Evolutionary conservation across 2,329 filamentous ascomycete genomes (phyloP), one percentile per base, ranked within the genome.

Genomic region (Leptoxyphium fumago): DNA sequence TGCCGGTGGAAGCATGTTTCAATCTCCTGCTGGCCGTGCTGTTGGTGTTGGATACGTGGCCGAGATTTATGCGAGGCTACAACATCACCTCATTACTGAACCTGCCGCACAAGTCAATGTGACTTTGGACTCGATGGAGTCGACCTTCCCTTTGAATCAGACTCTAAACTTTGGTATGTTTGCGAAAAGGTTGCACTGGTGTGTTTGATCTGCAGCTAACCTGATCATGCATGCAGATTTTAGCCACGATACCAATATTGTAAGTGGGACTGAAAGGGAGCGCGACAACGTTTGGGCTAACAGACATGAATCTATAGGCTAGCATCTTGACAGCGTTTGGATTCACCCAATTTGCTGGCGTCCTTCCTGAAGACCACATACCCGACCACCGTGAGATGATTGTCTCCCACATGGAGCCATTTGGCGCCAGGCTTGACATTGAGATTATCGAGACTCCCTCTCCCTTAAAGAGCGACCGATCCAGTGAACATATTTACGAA

Each of bases 11-110:
- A 72, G 70, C 43, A 77, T 68, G 2, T 83, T 82, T 57, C 72
- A 74, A 34, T 79, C 76, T 5, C 77, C 80, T 0, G 74, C 76
- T 4, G 79, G 77, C 13, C 72, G 82, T 30, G 83, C 81, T 6
- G 73, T 82, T n/a, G 83, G 83, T 10, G 73, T 85, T 40, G 81
- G 79, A 41, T 83, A 78, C 54, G 80, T 85, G 18, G 73, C 83
- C 58, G 82, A 88, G 61, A 71, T 84, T 43, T 68, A 84, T 18
- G 80, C 82, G 6, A 75, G 83, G 17, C 71, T 87, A 18, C 68
- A 77, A 39, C 51, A 83, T 57, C 79, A 84, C 53, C 57, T 68
- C 39, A 70, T 71, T 46, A 60, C 59, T 15, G 48, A 54, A 3
- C 64, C 67, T 0, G 55, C 58, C 0, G 67, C 61, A 0, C 64